These are phyloP conservation scores for Tephrocybe rancida DNA, from an alignment of 768 basidiomycete genomes.

Conservation along the genomic window DNA sequence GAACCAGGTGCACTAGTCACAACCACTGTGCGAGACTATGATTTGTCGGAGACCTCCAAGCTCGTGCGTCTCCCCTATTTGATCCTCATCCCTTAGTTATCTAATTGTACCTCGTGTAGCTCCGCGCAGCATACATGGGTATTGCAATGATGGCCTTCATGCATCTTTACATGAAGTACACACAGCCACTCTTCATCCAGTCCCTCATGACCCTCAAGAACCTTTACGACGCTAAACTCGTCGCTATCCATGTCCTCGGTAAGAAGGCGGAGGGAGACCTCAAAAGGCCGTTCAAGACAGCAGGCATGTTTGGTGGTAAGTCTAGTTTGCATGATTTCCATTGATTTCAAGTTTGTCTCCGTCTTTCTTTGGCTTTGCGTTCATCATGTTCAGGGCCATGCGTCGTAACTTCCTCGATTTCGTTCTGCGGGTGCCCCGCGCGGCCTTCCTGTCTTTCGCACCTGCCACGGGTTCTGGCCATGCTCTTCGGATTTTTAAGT, in stretches of 20 bases:
- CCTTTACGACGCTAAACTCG: constrained; percentile 82
- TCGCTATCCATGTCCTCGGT: constrained; percentile 82
- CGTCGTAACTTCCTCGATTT: too few species aligned
- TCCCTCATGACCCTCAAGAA: constrained; percentile 93
- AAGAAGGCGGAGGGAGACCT: constrained; percentile 83
- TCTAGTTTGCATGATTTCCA: constrained; percentile 3
- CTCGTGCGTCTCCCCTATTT: constrained; percentile 44
- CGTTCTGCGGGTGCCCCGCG: too few species aligned
- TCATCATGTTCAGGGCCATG: too few species aligned
- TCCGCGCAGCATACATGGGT: constrained; percentile 70
- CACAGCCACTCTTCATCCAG: constrained; percentile 96
- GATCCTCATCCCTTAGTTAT: background rate
- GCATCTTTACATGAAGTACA: constrained; percentile 94
- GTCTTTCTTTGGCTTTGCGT: background rate
- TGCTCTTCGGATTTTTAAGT: too few species aligned
- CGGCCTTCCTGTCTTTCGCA: too few species aligned
- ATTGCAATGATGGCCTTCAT: constrained; percentile 90
- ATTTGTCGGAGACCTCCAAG: constrained; percentile 87
- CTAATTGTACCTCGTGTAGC: constrained; percentile 32
- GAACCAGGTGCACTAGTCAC: constrained; percentile 77
- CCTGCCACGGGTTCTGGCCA: too few species aligned
- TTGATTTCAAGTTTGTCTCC: background rate
- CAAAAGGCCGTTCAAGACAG: constrained; percentile 85
- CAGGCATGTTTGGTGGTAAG: constrained; percentile 74
- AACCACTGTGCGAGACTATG: constrained; percentile 94